phyloP scores from a whole-genome alignment of 2,329 filamentous ascomycete genomes.

The Lachnellula occidentalis region DNA sequence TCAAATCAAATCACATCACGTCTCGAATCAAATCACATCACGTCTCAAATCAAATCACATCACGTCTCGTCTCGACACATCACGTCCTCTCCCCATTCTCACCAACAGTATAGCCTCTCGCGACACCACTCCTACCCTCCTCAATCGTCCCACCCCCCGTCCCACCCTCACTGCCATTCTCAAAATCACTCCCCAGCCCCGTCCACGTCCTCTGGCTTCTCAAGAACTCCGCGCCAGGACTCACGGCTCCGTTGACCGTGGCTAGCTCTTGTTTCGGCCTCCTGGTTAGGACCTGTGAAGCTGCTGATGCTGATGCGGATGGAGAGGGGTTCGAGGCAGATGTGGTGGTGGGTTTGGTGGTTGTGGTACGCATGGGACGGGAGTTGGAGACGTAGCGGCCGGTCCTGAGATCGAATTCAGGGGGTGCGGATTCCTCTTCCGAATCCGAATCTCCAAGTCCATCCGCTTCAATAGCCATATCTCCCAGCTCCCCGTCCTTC shows the following conservation, averaged over 20 bases:
- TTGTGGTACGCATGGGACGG: slow-evolving; percentile 58
- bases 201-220: slow-evolving; percentile 82
- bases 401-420: slow-evolving; percentile 88
- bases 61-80: not conserved
- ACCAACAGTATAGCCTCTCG: slow-evolving; percentile 79
- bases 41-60: no score
- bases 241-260: slow-evolving; percentile 78
- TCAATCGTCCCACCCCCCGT: slow-evolving; percentile 60
- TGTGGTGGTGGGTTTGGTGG: not conserved
- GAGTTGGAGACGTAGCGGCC: slow-evolving; percentile 76
- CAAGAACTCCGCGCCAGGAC: slow-evolving; percentile 85
- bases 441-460: slow-evolving; percentile 34
- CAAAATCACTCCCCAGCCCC: slow-evolving; percentile 83
- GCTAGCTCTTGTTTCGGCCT: slow-evolving; percentile 66
- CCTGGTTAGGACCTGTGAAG: slow-evolving; percentile 45
- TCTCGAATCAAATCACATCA: no score
- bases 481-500: slow-evolving; percentile 6
- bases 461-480: slow-evolving; percentile 4
- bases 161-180: slow-evolving; percentile 50
- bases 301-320: slow-evolving; percentile 35
- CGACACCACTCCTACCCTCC: slow-evolving; percentile 81
- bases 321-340: not conserved
- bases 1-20: no score
- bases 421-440: slow-evolving; percentile 70
- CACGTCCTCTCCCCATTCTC: slow-evolving; percentile 37